phyloP scores from a whole-genome alignment of 2,329 filamentous ascomycete species.

The Epichloe gansuensis region DNA sequence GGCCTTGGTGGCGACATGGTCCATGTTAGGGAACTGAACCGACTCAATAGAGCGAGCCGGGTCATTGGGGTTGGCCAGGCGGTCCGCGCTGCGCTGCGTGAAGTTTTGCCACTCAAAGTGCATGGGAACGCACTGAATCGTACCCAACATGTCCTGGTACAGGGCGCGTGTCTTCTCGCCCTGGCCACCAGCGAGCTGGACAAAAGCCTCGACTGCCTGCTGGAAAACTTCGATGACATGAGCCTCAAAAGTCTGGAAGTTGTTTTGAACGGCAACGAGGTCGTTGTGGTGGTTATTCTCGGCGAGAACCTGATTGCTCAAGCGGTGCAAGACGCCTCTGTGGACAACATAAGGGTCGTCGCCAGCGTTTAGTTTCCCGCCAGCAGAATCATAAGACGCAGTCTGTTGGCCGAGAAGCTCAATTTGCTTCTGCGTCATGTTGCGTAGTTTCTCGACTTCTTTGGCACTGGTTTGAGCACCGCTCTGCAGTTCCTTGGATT shows the following conservation, averaged over 20 bases:
- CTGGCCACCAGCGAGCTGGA: conserved; percentile 67
- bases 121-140: conserved; percentile 61
- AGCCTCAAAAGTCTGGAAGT: conserved; percentile 76
- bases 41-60: conserved; percentile 61
- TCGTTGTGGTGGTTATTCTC: conserved; percentile 96
- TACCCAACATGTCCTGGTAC: conserved; percentile 71
- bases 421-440: conserved; percentile 85
- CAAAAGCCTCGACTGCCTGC: conserved; percentile 70
- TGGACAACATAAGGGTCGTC: conserved; percentile 85
- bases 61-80: conserved; percentile 67
- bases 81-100: conserved; percentile 52
- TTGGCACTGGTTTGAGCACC: conserved; percentile 79
- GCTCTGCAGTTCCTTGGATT: conserved; percentile 74
- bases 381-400: conserved; percentile 64
- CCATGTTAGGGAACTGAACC: conserved; percentile 79
- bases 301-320: conserved; percentile 83
- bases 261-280: conserved; percentile 79
- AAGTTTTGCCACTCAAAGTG: conserved; percentile 94
- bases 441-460: conserved; percentile 80
- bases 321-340: conserved; percentile 67
- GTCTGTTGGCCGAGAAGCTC: conserved; percentile 83
- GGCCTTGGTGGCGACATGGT: conserved; percentile 66
- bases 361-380: conserved; percentile 54
- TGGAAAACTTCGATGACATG: conserved; percentile 78
- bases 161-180: conserved; percentile 69